These are phyloP conservation scores for Mycena vitilis DNA, from an alignment of 768 basidiomycete species.

Conservation along the genomic window DNA sequence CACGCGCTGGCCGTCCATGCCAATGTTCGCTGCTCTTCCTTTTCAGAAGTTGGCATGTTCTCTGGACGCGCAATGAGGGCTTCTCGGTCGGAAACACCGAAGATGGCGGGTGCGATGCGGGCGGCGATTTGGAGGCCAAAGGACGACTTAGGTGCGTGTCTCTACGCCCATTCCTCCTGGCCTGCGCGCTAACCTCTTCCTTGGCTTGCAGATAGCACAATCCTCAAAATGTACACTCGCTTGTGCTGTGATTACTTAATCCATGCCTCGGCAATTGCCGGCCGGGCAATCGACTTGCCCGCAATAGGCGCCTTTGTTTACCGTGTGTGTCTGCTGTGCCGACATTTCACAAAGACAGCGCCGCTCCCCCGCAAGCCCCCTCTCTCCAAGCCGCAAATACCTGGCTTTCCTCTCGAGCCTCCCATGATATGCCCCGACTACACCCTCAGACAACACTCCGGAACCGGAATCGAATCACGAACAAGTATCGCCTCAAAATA, in stretches of 20 bases:
- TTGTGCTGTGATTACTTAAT: neutral
- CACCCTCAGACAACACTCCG: conserved; percentile 82
- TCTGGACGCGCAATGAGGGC: conserved; percentile 15
- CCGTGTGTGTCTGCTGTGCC: conserved; percentile 20
- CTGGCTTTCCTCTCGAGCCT: conserved; percentile 49
- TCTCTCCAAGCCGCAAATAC: conserved; percentile 50
- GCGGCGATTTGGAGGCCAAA: neutral
- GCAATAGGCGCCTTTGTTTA: conserved; percentile 4
- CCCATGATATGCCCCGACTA: conserved; percentile 92
- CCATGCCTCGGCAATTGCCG: conserved; percentile 11
- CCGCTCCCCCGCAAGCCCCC: conserved; percentile 1
- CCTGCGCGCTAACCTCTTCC: neutral
- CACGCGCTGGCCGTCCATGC: conserved; percentile 2
- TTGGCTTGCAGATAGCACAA: too few relatives aligned
- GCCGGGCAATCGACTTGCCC: conserved; percentile 2
- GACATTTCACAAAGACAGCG: conserved; percentile 19
- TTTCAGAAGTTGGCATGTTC: conserved; percentile 26
- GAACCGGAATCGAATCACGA: conserved; percentile 91
- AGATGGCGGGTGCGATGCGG: conserved; percentile 14
- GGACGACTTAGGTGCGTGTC: conserved; percentile 5
- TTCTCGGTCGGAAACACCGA: conserved; percentile 21
- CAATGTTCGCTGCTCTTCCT: conserved; percentile 14
- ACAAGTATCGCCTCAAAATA: conserved; percentile 91
- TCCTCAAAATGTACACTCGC: neutral
- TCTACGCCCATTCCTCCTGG: neutral